Evolutionary conservation across 2,329 filamentous ascomycete genomes (phyloP), one percentile per base, ranked within the genome.

Genomic region (Aspergillus bombycis): DNA sequence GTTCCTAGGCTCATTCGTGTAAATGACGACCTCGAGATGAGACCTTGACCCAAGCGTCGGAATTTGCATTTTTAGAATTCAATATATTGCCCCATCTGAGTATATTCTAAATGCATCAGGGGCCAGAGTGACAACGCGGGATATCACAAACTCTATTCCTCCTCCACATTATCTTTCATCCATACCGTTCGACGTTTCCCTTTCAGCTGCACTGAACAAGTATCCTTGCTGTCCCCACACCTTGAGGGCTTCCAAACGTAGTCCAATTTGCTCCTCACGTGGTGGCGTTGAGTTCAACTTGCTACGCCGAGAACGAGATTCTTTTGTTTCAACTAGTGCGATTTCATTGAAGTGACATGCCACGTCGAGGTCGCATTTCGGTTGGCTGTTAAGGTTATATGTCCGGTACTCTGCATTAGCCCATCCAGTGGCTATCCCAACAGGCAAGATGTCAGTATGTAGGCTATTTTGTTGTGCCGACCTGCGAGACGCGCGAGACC

Each of bases 381-480:
- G 7, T 14, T 19, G 14, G 2, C 14, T 43, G 7, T 43, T 7
- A 16, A 50, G 41, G 54, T 83, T 80, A 74, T 88, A 92, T 2
- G 86, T 86, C 61, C 90, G 85, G 71, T 80, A 87, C 76, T 92
- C 89, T 56, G 87, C 86, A 74, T 93, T 92, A 7, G 76, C 74
- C 90, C 90, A 92, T 4, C 85, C 88, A 6, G 89, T 92, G 43
- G 86, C 88, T 88, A 67, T 46, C 16, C 21, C 16, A 50, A 41
- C n/a, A 21, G 32, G 26, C 4, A 58, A 23, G 10, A 34, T 23
- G 55, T 57, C 36, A 57, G 36, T 36, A 10, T 5, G 34, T 19
- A 41, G 26, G 26, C 5, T 4, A 28, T 28, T 3, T 28, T 28
- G 4, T 2, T 4, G 26, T 28, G 26, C 26, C 26, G 19, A 41